Evolutionary conservation across 441 rosid species (phyloP), one percentile per base, ranked within the genome.

Genomic region (Flueggea neowawraea): DNA sequence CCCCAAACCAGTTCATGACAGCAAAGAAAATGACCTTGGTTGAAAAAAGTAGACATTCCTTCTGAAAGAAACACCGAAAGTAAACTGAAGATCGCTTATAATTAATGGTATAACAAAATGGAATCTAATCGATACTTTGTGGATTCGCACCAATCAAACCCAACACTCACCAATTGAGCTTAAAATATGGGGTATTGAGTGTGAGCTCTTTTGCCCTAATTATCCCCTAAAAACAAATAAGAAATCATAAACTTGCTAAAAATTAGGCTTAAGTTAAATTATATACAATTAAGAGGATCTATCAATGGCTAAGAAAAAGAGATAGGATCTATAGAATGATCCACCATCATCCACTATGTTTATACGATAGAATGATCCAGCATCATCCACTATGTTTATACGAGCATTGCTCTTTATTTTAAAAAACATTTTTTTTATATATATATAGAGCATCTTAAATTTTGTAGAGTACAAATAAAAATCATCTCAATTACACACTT

Each of bases 301-400:
- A 72, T 56, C 44, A 65, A 54, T 67, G 62, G 66, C 14, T 16
- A 54, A 59, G 55, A 16, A 54, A 59, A 48, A 16, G 52, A 58
- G 54, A 54, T 59, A 57, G 56, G 56, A 73, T 65, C 58, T 17
- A 52, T 62, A 49, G 57, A 48, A 57, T 55, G 73, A 54, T 70
- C 75, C 76, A 72, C 80, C 68, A 62, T 64, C 58, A 61, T 71
- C 73, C 28, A 22, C 62, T 9, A 22, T 51, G 39, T 6, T 33
- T n/a, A n/a, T n/a, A n/a, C n/a, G n/a, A n/a, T n/a, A n/a, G n/a
- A n/a, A n/a, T n/a, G n/a, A n/a, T n/a, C n/a, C n/a, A n/a, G n/a
- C n/a, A n/a, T n/a, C n/a, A n/a, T n/a, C n/a, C n/a, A n/a, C n/a
- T n/a, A n/a, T n/a, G n/a, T n/a, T n/a, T n/a, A n/a, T n/a, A n/a